These are phyloP conservation scores for Haberlea rhodopensis DNA, from an alignment of 257 asterid species.

Conservation along the genomic window DNA sequence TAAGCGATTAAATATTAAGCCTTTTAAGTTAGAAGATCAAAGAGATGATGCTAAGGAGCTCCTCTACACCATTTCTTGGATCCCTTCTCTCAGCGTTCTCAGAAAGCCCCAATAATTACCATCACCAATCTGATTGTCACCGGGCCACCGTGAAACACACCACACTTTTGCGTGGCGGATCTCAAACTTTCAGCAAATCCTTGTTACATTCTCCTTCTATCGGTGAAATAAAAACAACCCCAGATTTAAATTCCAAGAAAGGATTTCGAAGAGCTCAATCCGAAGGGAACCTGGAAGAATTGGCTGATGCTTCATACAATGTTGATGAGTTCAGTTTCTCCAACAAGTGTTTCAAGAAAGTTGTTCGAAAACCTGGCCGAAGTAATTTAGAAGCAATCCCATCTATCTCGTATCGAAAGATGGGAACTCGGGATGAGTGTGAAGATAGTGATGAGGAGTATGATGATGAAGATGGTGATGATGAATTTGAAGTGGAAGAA, in stretches of 20 bases:
- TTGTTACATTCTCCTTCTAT: conserved; percentile 43
- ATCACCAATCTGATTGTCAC: conserved; percentile 40
- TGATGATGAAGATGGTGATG: conserved; percentile 21
- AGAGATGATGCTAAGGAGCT: conserved; percentile 71
- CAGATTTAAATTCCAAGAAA: conserved; percentile 1
- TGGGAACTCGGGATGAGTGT: conserved; percentile 27
- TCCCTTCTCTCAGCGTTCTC: conserved; percentile 55
- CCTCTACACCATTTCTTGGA: conserved; percentile 88
- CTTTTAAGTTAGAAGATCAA: conserved; percentile 10
- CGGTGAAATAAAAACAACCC: conserved; percentile 29
- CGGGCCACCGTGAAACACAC: conserved; percentile 38
- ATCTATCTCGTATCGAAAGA: conserved; percentile 38
- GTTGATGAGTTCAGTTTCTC: conserved; percentile 48
- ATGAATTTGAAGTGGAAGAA: background rate
- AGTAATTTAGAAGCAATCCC: conserved; percentile 54
- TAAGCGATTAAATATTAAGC: background rate
- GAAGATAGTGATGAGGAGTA: conserved; percentile 41
- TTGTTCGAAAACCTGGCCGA: conserved; percentile 30
- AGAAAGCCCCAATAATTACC: conserved; percentile 47
- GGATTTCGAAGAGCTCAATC: conserved; percentile 69
- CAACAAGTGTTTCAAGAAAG: conserved; percentile 28
- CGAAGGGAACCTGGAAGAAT: conserved; percentile 66
- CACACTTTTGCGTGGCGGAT: conserved; percentile 39
- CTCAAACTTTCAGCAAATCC: conserved; percentile 33
- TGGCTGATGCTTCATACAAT: conserved; percentile 32